Percentiles rank a stretch among this genome's conserved stretches.
Conservation (phyloP, 805 yeast genomes). For the Ogataea paradorogensis region DNA sequence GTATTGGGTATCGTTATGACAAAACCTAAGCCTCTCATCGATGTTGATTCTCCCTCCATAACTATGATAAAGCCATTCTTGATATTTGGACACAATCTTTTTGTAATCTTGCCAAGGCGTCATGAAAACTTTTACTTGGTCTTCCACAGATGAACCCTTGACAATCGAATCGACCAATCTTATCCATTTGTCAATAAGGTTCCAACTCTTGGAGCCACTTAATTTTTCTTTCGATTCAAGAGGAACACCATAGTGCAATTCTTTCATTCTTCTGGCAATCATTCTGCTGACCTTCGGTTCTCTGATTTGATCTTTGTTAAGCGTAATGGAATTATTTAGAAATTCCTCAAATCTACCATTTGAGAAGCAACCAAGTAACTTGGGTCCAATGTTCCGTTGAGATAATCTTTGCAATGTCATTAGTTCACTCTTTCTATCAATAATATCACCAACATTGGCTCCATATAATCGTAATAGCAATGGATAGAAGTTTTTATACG, state of each 20-base stretch:
- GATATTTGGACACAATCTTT: slow-evolving; percentile 48
- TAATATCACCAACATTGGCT: slow-evolving; percentile 76
- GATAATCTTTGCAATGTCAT: slow-evolving; percentile 70
- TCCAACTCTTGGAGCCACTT: slow-evolving; percentile 69
- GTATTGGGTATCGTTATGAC: slow-evolving; percentile 96
- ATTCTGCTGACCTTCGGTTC: slow-evolving; percentile 72
- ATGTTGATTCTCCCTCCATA: slow-evolving; percentile 43
- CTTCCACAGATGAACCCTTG: slow-evolving; percentile 35
- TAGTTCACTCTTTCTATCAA: slow-evolving; percentile 83
- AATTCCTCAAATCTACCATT: slow-evolving; percentile 96
- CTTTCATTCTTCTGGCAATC: slow-evolving; percentile 96
- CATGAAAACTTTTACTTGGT: slow-evolving; percentile 40
- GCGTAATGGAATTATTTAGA: slow-evolving; percentile 74
- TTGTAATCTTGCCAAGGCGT: slow-evolving; percentile 51
- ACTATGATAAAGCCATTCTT: slow-evolving; percentile 55
- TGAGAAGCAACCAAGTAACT: slow-evolving; percentile 79
- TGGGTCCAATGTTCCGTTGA: slow-evolving; percentile 79
- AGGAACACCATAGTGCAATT: slow-evolving; percentile 77
- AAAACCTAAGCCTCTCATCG: slow-evolving; percentile 61
- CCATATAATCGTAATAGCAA: slow-evolving; percentile 84
- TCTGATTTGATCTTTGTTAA: slow-evolving; percentile 70
- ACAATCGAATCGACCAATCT: slow-evolving; percentile 43
- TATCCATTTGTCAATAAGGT: slow-evolving; percentile 69
- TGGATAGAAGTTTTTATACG: slow-evolving; percentile 45
- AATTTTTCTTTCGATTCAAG: slow-evolving; percentile 54